Evolutionary conservation across 495 filamentous ascomycete species (phyloP).

Genomic region (Trichoderma erinaceum): DNA sequence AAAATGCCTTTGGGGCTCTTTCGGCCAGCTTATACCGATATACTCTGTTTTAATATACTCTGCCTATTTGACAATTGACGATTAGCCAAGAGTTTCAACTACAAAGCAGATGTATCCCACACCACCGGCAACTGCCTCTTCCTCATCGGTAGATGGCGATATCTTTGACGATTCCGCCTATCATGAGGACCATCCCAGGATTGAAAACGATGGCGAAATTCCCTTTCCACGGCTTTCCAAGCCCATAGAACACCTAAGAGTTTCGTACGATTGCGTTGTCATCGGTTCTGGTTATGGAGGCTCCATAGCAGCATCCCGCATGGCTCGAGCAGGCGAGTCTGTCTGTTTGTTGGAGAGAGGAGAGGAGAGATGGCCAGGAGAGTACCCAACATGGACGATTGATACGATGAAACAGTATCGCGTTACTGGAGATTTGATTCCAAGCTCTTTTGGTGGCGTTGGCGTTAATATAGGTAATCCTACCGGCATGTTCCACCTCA

Average conservation of each 20-base stretch:
- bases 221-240: conserved; percentile 34
- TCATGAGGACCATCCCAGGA: neutral
- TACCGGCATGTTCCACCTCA: conserved; percentile 58
- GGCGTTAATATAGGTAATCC: conserved; percentile 44
- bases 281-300: conserved; percentile 51
- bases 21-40: neutral
- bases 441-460: conserved; percentile 32
- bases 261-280: conserved; percentile 44
- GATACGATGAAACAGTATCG: conserved; percentile 45
- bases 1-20: neutral
- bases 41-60: neutral
- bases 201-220: neutral
- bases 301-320: conserved; percentile 45
- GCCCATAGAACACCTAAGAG: conserved; percentile 38
- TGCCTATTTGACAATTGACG: neutral
- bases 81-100: neutral
- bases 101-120: neutral
- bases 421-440: conserved; percentile 49
- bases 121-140: neutral
- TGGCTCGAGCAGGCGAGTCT: conserved; percentile 34
- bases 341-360: conserved; percentile 49
- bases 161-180: neutral
- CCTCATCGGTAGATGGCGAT: neutral
- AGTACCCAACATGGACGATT: conserved; percentile 36
- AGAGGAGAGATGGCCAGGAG: conserved; percentile 45